phyloP scores from a whole-genome alignment of 495 filamentous ascomycete genomes.

The Annulohypoxylon stygium region DNA sequence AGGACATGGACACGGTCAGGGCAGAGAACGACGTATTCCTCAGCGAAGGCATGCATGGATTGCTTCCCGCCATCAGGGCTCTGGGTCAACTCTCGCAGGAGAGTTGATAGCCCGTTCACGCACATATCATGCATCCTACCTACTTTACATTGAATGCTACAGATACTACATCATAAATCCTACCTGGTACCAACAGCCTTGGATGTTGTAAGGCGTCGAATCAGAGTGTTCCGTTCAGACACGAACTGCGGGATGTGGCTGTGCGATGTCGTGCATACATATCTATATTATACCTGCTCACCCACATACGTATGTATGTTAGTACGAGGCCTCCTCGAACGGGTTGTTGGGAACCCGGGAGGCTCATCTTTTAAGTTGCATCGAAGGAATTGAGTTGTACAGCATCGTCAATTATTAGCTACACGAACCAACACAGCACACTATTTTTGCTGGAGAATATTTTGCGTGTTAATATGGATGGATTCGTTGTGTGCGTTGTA shows the following conservation, averaged over 20 bases:
- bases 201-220: constrained; percentile 21
- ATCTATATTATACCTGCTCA: neutral
- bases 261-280: constrained; percentile 36
- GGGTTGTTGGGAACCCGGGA: constrained; percentile 17
- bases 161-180: constrained; percentile 12
- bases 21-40: constrained; percentile 63
- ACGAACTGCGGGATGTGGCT: constrained; percentile 28
- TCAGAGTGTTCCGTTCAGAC: constrained; percentile 17
- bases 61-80: constrained; percentile 38
- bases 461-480: neutral
- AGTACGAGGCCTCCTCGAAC: constrained; percentile 40
- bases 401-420: constrained; percentile 20
- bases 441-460: neutral
- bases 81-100: constrained; percentile 18
- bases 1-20: constrained; percentile 62
- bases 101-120: constrained; percentile 11
- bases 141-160: neutral
- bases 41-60: constrained; percentile 53
- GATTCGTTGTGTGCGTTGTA: constrained; percentile 3
- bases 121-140: constrained; percentile 14
- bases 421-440: neutral
- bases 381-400: constrained; percentile 25
- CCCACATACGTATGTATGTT: neutral
- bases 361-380: constrained; percentile 24
- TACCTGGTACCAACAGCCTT: constrained; percentile 31